phyloP scores from a whole-genome alignment of 176 grass and related monocot genomes.

The Triticum dicoccoides region DNA sequence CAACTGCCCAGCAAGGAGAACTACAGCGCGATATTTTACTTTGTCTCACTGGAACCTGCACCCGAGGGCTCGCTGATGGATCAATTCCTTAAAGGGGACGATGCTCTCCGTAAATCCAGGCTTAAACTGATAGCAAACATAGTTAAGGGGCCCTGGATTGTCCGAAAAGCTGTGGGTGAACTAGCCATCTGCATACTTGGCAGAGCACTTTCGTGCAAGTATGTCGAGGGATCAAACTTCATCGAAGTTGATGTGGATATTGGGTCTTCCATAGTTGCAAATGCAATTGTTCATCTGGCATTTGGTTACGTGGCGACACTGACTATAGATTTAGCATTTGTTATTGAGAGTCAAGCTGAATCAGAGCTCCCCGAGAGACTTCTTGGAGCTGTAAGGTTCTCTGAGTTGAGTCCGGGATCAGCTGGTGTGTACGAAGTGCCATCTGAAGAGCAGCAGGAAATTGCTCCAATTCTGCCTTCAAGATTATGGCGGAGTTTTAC shows the following conservation, averaged over 20 bases:
- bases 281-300: conserved; percentile 92
- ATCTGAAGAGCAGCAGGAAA: conserved; percentile 52
- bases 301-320: conserved; percentile 79
- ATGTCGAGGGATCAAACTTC: conserved; percentile 64
- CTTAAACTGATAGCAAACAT: conserved; percentile 95
- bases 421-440: conserved; percentile 51
- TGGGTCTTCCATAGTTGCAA: conserved; percentile 89
- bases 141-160: conserved; percentile 85
- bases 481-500: conserved; percentile 79
- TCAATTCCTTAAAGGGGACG: conserved; percentile 92
- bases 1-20: conserved; percentile 89
- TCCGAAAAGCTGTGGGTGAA: conserved; percentile 90
- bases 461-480: conserved; percentile 25
- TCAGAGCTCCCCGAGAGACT: conserved; percentile 87
- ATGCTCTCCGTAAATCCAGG: conserved; percentile 78
- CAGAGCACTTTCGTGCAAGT: conserved; percentile 79
- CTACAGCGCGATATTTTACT: conserved; percentile 73
- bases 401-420: conserved; percentile 70
- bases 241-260: conserved; percentile 96
- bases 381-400: conserved; percentile 83
- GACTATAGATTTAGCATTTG: conserved; percentile 89
- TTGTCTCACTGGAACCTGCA: conserved; percentile 56
- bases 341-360: conserved; percentile 84
- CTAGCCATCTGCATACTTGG: conserved; percentile 94
- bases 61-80: conserved; percentile 66